A percentile compares a stretch with the other conserved stretches of the same genome.
Evolutionary conservation across 768 basidiomycete genomes (phyloP).

Genomic region (Mycena kentingensis): DNA sequence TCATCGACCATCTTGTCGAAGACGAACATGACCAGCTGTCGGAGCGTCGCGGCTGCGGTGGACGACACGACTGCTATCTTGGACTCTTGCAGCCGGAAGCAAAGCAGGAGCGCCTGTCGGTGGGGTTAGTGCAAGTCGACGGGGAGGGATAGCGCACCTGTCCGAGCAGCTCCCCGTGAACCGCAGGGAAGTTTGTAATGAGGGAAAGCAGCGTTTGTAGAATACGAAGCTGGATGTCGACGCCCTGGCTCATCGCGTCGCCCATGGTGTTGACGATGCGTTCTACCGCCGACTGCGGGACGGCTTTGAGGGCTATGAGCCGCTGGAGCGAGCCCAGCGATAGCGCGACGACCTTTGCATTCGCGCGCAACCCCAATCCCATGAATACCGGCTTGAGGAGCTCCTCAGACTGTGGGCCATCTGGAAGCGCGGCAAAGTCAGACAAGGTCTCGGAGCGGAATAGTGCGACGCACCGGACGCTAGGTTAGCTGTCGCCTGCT

Average conservation of each 20-base stretch:
- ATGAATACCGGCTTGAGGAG: slow-evolving; percentile 88
- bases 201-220: slow-evolving; percentile 90
- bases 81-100: slow-evolving; percentile 94
- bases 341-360: slow-evolving; percentile 92
- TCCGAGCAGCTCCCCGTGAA: slow-evolving; percentile 78
- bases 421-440: slow-evolving; percentile 33
- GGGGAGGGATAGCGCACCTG: slow-evolving; percentile 54
- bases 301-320: slow-evolving; percentile 83
- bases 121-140: background rate
- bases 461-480: slow-evolving; percentile 61
- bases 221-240: slow-evolving; percentile 94
- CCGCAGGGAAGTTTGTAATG: slow-evolving; percentile 81
- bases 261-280: slow-evolving; percentile 82
- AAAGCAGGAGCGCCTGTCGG: slow-evolving; percentile 79
- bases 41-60: slow-evolving; percentile 93
- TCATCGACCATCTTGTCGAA: slow-evolving; percentile 92
- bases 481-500: slow-evolving; percentile 70
- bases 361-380: slow-evolving; percentile 92
- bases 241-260: slow-evolving; percentile 88
- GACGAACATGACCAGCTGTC: slow-evolving; percentile 96
- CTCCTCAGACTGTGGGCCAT: slow-evolving; percentile 78
- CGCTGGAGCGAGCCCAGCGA: slow-evolving; percentile 90
- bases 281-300: slow-evolving; percentile 77
- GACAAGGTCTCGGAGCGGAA: slow-evolving; percentile 4
- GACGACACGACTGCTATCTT: slow-evolving; percentile 95